Evolutionary conservation across 2,329 filamentous ascomycete genomes (phyloP).

Genomic region (Rugonectria rugulosa): DNA sequence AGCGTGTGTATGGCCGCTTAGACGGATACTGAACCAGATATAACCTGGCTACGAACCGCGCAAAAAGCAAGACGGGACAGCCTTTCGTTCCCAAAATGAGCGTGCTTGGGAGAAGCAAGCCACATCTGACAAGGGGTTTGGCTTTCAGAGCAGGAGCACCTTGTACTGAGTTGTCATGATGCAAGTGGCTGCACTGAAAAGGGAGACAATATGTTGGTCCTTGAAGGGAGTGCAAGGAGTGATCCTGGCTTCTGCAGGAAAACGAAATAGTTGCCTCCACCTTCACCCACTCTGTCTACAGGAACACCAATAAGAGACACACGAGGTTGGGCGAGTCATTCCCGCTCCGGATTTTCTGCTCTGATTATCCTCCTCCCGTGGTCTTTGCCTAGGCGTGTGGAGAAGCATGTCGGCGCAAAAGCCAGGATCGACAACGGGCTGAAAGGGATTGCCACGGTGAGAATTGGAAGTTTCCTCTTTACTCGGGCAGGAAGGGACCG

Average conservation of each 20-base stretch:
- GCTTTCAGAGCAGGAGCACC: conserved; percentile 6
- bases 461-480: neutral
- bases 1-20: neutral
- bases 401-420: neutral
- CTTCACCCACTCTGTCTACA: neutral
- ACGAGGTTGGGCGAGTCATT: neutral
- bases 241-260: neutral
- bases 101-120: neutral
- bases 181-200: conserved; percentile 1
- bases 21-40: conserved; percentile 24
- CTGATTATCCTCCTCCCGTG: neutral
- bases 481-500: too few species aligned
- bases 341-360: neutral
- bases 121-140: neutral
- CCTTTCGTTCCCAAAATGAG: neutral
- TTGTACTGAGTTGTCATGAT: neutral
- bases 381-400: neutral
- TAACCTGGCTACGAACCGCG: conserved; percentile 17
- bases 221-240: too few species aligned
- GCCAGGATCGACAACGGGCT: conserved; percentile 1
- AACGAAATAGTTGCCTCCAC: conserved; percentile 5
- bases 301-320: conserved; percentile 1
- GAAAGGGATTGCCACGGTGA: neutral
- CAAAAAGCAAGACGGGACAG: conserved; percentile 8
- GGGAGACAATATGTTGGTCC: conserved; percentile 3